These are phyloP conservation scores for Neopestalotiopsis sp. DNA, from an alignment of 2,329 filamentous ascomycete species.

Conservation along the genomic window DNA sequence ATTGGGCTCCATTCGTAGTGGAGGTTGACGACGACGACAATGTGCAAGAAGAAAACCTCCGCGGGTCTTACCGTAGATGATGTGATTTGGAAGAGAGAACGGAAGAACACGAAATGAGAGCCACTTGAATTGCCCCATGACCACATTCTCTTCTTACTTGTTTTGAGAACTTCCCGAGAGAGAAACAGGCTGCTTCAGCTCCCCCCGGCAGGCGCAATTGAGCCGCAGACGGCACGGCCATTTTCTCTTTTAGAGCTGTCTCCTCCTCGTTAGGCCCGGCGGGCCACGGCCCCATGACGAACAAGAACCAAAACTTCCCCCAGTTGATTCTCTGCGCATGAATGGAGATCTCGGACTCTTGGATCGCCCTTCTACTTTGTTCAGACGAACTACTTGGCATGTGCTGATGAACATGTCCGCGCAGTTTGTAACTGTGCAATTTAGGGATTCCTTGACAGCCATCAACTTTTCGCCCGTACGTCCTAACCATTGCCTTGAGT, in stretches of 20 bases:
- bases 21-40: not conserved
- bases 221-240: not conserved
- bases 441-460: not conserved
- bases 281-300: not conserved
- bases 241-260: too few species aligned
- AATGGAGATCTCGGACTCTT: not conserved
- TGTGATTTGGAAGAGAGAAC: conserved; percentile 28
- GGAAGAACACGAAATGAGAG: conserved; percentile 16
- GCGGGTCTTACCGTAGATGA: not conserved
- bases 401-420: not conserved
- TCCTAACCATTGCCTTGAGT: not conserved
- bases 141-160: conserved; percentile 22
- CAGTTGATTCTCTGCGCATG: not conserved
- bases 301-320: not conserved
- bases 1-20: not conserved
- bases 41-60: not conserved
- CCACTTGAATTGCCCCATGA: conserved; percentile 18
- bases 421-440: not conserved
- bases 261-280: not conserved
- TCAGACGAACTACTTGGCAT: not conserved
- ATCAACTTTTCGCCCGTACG: not conserved
- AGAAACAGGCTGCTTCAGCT: conserved; percentile 12
- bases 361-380: not conserved
- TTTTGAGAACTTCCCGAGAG: conserved; percentile 30
- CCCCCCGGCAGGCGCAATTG: not conserved